Evolutionary conservation across 83 land plant species (phyloP).

Genomic region (Picea engelmannii): DNA sequence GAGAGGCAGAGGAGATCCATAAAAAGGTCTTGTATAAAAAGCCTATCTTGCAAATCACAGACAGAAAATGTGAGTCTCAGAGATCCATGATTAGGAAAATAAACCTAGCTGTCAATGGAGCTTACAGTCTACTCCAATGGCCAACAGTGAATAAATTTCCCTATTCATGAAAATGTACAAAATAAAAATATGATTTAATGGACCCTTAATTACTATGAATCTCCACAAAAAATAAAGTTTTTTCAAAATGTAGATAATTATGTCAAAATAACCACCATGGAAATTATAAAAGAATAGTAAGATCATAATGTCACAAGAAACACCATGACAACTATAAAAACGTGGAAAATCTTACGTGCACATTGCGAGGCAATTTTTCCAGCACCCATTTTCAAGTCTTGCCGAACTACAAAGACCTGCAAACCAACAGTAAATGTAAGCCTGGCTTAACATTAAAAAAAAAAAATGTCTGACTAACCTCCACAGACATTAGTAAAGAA

Average conservation of each 20-base stretch:
- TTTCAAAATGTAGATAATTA: not conserved
- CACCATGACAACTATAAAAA: not conserved
- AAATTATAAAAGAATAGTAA: no score
- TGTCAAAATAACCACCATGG: no score
- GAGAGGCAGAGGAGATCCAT: not conserved
- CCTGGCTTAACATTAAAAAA: no score
- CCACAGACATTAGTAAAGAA: no score
- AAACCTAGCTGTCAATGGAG: not conserved
- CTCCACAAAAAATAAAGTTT: not conserved
- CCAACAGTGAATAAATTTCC: not conserved
- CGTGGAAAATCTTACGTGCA: conserved; percentile 75
- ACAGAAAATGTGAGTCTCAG: not conserved
- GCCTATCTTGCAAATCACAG: not conserved
- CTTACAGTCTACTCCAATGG: not conserved
- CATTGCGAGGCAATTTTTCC: conserved; percentile 99
- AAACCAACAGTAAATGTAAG: not conserved
- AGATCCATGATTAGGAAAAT: not conserved
- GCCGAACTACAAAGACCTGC: conserved; percentile 95
- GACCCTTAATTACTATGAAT: not conserved
- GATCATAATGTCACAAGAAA: not conserved
- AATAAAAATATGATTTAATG: not conserved
- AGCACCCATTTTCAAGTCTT: conserved; percentile 90
- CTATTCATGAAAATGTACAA: not conserved
- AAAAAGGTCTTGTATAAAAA: conserved; percentile 1
- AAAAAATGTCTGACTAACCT: no score